phyloP scores from a whole-genome alignment of 2,329 filamentous ascomycete species.

The Fonsecaea monophora region DNA sequence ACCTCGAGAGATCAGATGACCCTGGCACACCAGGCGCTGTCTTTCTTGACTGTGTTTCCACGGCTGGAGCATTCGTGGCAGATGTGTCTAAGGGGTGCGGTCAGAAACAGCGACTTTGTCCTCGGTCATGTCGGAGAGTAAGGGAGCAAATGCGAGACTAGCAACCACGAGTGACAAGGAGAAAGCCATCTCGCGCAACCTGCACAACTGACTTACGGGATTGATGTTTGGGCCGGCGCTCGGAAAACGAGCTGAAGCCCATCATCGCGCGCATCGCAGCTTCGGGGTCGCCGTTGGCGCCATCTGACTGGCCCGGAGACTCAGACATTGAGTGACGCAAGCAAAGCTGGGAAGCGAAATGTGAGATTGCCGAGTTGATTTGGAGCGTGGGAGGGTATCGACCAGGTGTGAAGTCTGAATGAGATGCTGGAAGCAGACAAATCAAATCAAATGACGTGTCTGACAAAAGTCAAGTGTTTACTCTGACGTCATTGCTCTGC shows the following conservation, averaged over 20 bases:
- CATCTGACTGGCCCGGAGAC: slow-evolving; percentile 6
- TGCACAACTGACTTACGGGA: slow-evolving; percentile 21
- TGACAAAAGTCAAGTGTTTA: background rate
- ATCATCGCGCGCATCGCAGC: slow-evolving; percentile 36
- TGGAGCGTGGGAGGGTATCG: background rate
- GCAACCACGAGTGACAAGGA: background rate
- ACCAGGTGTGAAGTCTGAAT: background rate
- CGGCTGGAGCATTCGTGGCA: background rate
- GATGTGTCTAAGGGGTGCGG: background rate
- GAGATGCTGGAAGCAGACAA: background rate
- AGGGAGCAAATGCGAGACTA: background rate
- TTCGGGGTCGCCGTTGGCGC: slow-evolving; percentile 21
- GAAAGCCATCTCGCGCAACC: background rate
- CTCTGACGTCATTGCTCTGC: background rate
- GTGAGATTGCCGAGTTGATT: background rate
- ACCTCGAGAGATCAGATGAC: background rate
- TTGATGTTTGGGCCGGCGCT: slow-evolving; percentile 26
- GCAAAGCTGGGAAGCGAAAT: background rate
- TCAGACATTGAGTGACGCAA: slow-evolving; percentile 16
- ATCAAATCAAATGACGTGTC: background rate
- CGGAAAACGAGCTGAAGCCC: slow-evolving; percentile 38
- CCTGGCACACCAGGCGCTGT: background rate
- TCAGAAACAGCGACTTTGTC: background rate
- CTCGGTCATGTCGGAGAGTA: background rate
- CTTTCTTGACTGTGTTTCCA: background rate